A percentile compares a stretch with the other conserved stretches of the same genome.
Evolutionary conservation across 2,329 filamentous ascomycete species (phyloP).

Genomic region (Bipolaris zeicola): DNA sequence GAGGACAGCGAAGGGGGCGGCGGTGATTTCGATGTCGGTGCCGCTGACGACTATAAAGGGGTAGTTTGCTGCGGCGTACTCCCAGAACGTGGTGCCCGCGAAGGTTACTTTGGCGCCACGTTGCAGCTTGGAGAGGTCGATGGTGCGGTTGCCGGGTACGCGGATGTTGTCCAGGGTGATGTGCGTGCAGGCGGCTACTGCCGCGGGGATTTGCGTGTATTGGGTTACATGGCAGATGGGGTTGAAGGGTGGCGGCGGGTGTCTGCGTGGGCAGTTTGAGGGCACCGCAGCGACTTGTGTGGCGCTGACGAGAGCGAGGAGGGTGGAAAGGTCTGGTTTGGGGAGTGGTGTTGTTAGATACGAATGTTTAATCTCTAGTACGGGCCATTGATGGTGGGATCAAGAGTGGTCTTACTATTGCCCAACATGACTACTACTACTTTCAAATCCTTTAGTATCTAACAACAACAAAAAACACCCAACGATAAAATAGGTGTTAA

Average conservation of each 20-base stretch:
- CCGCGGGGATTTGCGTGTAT: slow-evolving; percentile 33
- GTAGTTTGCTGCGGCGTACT: slow-evolving; percentile 48
- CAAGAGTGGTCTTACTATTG: too few relatives aligned
- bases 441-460: too few relatives aligned
- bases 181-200: slow-evolving; percentile 49
- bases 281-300: slow-evolving; percentile 7
- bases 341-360: background rate
- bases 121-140: slow-evolving; percentile 51
- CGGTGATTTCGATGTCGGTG: slow-evolving; percentile 50
- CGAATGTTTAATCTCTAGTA: too few relatives aligned
- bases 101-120: slow-evolving; percentile 52
- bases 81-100: slow-evolving; percentile 23
- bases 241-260: background rate
- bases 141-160: slow-evolving; percentile 44
- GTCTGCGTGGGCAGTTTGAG: background rate
- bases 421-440: too few relatives aligned
- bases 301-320: slow-evolving; percentile 15
- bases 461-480: too few relatives aligned
- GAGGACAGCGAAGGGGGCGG: slow-evolving; percentile 43
- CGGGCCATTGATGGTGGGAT: too few relatives aligned
- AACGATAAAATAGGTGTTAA: too few relatives aligned
- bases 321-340: background rate
- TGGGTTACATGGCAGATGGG: slow-evolving; percentile 27
- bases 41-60: slow-evolving; percentile 42
- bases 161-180: slow-evolving; percentile 51